Evolutionary conservation across 257 asterid genomes (phyloP).

Genomic region (Jacaranda mimosifolia): DNA sequence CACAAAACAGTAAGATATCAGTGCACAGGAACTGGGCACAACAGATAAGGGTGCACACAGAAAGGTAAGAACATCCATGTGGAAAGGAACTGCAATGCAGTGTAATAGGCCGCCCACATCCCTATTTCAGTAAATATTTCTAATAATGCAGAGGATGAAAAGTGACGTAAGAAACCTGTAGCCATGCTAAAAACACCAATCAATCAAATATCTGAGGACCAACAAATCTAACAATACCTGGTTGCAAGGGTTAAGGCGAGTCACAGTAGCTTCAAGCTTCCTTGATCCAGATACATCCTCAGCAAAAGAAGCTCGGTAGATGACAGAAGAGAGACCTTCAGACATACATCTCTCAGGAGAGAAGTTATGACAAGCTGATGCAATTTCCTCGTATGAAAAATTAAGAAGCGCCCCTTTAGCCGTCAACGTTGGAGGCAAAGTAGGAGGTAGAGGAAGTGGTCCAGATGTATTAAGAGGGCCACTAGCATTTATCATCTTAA

Average conservation of each 20-base stretch:
- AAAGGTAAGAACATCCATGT: no score
- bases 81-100: no score
- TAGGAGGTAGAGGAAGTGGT: conserved; percentile 87
- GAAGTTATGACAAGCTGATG: conserved; percentile 90
- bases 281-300: conserved; percentile 63
- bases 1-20: not conserved
- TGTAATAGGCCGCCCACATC: no score
- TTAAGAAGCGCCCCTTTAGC: conserved; percentile 59
- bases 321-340: conserved; percentile 90
- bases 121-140: no score
- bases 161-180: not conserved
- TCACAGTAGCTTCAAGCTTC: conserved; percentile 85
- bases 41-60: no score
- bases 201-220: conserved; percentile 15
- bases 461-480: conserved; percentile 84
- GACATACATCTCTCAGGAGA: conserved; percentile 90
- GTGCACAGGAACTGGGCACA: no score
- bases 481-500: conserved; percentile 63
- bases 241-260: conserved; percentile 77
- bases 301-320: conserved; percentile 82
- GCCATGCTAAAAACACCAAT: not conserved
- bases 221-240: conserved; percentile 58
- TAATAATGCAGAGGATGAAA: not conserved
- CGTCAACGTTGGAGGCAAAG: conserved; percentile 56
- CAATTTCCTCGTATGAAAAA: conserved; percentile 79